Evolutionary conservation across 2,329 filamentous ascomycete species (phyloP), one percentile per base, ranked within the genome.

Genomic region (Claviceps maximensis): DNA sequence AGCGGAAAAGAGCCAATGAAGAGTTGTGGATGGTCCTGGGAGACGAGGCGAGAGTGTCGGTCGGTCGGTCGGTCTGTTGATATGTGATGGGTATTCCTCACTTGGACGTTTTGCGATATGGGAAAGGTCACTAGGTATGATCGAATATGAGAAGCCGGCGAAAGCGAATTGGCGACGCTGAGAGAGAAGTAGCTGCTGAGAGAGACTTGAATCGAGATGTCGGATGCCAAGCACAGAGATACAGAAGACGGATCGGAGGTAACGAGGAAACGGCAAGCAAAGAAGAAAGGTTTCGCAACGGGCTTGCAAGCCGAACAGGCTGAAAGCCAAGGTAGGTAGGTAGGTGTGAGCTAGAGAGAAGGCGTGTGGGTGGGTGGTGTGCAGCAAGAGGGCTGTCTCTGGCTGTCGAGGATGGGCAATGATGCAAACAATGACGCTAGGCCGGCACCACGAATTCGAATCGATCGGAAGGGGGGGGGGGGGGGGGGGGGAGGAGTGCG

Each of bases 371-470:
- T n/a, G 44, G 21, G 21, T 54, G 44, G 50, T 47, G 47, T 21
- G 50, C 33, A 29, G 25, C 27, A n/a, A 25, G 46, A 46, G 50
- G 47, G n/a, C n/a, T n/a, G n/a, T n/a, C n/a, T n/a, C n/a, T n/a
- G n/a, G n/a, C n/a, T n/a, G n/a, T n/a, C n/a, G n/a, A n/a, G n/a
- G n/a, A n/a, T 47, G 50, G 49, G 53, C 50, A 50, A 50, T 52
- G 53, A 50, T 53, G 42, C 42, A 53, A 45, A 47, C 50, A 55
- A 55, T 50, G 47, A 53, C 50, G 53, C 45, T 44, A 47, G 25
- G 51, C 23, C 19, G 50, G 33, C 49, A 53, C 49, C 38, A 29
- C 49, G 52, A 47, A 45, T 41, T 40, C 25, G 50, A 52, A 41
- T 52, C 44, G 45, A 47, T 45, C 29, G 44, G 49, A 47, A 25